phyloP scores from a whole-genome alignment of 371 early-diverging fungal genomes.

The Neoconidiobolus thromboides region DNA sequence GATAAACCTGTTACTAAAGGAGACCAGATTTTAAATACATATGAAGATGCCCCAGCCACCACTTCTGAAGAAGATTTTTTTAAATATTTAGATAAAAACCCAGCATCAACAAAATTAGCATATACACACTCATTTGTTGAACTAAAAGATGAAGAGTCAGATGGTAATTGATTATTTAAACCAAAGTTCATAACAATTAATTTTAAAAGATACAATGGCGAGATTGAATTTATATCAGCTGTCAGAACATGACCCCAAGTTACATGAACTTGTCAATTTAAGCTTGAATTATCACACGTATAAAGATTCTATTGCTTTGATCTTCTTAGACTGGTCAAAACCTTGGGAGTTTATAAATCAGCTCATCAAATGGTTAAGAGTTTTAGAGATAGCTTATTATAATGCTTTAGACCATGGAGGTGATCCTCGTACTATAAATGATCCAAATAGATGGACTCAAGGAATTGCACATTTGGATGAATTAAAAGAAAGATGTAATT shows the following conservation, averaged over 20 bases:
- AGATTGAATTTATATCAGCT: slow-evolving; percentile 70
- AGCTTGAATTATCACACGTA: slow-evolving; percentile 48
- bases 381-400: slow-evolving; percentile 42
- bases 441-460: slow-evolving; percentile 27
- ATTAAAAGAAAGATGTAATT: slow-evolving; percentile 44
- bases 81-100: neutral
- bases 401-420: slow-evolving; percentile 35
- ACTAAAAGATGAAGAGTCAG: slow-evolving; percentile 66
- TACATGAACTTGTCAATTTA: slow-evolving; percentile 50
- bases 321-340: slow-evolving; percentile 78
- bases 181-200: neutral
- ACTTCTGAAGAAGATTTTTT: slow-evolving; percentile 12
- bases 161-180: slow-evolving; percentile 23
- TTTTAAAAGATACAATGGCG: slow-evolving; percentile 39
- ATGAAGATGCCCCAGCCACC: slow-evolving; percentile 21
- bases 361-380: slow-evolving; percentile 58
- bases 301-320: slow-evolving; percentile 40
- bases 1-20: slow-evolving; percentile 1
- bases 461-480: slow-evolving; percentile 54
- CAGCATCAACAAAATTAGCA: slow-evolving; percentile 21
- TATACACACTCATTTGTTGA: slow-evolving; percentile 68
- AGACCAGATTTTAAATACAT: slow-evolving; percentile 4
- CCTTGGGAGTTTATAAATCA: slow-evolving; percentile 77
- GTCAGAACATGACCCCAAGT: slow-evolving; percentile 48
- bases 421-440: slow-evolving; percentile 15